phyloP scores from a whole-genome alignment of 305 asterid species.

The Solanum hybrid region DNA sequence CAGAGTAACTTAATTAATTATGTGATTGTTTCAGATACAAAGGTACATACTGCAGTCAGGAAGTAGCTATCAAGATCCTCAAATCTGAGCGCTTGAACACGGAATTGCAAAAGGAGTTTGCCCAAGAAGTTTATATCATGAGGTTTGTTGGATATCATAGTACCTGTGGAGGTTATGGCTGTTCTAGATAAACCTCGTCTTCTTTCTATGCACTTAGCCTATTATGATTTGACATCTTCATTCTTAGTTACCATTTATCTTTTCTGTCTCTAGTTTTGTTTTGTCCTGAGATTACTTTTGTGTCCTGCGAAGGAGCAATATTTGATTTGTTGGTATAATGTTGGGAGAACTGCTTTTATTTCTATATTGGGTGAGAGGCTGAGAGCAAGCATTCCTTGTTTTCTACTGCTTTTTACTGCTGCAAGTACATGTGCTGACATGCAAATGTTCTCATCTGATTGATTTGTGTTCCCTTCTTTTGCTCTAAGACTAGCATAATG shows the following conservation, averaged over 20 bases:
- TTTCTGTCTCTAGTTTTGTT: neutral
- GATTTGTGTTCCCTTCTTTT: neutral
- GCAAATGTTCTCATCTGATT: neutral
- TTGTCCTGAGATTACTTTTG: neutral
- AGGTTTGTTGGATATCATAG: constrained; percentile 19
- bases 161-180: neutral
- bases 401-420: neutral
- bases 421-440: neutral
- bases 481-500: neutral
- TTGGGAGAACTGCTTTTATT: neutral
- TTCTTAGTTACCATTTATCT: neutral
- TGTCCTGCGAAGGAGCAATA: neutral
- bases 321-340: neutral
- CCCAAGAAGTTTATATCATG: constrained; percentile 46
- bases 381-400: neutral
- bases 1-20: neutral
- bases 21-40: constrained; percentile 10
- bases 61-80: constrained; percentile 45
- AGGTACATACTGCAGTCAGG: constrained; percentile 34
- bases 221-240: neutral
- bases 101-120: constrained; percentile 40
- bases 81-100: constrained; percentile 33
- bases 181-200: neutral
- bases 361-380: neutral
- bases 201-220: neutral